Conservation (phyloP, 2,329 filamentous ascomycete species). For the Pleomassaria siparia region DNA sequence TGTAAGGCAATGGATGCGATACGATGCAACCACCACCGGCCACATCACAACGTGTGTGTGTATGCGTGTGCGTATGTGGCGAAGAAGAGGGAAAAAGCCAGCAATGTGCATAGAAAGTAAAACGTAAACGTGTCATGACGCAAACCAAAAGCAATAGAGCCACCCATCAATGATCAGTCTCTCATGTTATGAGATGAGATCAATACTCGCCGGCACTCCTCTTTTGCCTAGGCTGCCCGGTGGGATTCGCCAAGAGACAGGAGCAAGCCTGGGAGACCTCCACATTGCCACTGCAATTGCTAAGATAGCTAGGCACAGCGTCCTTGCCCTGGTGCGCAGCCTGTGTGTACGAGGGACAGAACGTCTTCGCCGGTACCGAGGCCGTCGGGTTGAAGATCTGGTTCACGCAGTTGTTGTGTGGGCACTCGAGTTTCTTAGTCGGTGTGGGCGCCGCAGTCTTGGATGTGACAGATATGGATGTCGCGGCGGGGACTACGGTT, state of each 20-base stretch:
- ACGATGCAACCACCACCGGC: too few species aligned
- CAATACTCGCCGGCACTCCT: conserved; percentile 1
- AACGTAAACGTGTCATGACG: neutral
- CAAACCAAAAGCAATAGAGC: neutral
- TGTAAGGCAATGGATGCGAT: neutral
- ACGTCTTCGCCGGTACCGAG: conserved; percentile 4
- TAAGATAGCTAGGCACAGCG: conserved; percentile 9
- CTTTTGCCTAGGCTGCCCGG: conserved; percentile 3
- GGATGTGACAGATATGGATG: neutral
- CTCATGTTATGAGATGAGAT: neutral
- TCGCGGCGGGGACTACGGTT: neutral
- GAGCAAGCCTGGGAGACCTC: conserved; percentile 9
- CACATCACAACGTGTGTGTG: neutral
- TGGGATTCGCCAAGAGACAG: conserved; percentile 6
- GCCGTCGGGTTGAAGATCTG: conserved; percentile 13
- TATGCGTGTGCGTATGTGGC: neutral
- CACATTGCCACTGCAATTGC: conserved; percentile 3
- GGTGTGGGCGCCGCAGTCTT: conserved; percentile 1
- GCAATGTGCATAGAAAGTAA: neutral
- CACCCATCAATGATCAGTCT: neutral
- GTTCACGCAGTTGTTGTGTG: conserved; percentile 12
- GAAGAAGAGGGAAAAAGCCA: neutral
- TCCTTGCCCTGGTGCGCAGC: neutral
- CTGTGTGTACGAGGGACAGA: conserved; percentile 11
- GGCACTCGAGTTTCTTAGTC: conserved; percentile 6